A percentile compares a stretch with the other conserved stretches of the same genome.
Evolutionary conservation across 345 rosid genomes (phyloP).

Genomic region (Hibiscus tridactylites): DNA sequence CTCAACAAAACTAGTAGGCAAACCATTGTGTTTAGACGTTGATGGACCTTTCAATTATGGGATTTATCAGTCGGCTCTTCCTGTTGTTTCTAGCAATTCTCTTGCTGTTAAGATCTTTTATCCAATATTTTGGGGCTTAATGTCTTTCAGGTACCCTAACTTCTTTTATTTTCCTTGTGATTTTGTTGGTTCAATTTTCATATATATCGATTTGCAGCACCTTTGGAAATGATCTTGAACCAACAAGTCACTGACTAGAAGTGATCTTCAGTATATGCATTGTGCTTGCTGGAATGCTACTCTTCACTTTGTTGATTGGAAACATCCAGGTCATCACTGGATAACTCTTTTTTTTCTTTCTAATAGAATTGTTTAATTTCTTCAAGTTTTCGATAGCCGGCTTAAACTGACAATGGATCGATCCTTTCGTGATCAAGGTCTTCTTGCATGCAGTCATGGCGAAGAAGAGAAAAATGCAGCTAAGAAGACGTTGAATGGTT

Average conservation of each 20-base stretch:
- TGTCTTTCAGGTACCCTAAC: slow-evolving; percentile 42
- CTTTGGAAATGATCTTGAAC: slow-evolving; percentile 47
- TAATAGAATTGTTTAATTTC: neutral
- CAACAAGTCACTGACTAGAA: slow-evolving; percentile 49
- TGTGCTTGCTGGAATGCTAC: slow-evolving; percentile 10
- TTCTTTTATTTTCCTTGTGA: neutral
- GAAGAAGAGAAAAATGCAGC: slow-evolving; percentile 43
- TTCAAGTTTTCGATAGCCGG: neutral
- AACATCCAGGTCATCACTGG: slow-evolving; percentile 12
- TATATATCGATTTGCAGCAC: slow-evolving; percentile 25
- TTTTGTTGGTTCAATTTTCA: neutral
- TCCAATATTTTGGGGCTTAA: slow-evolving; percentile 64
- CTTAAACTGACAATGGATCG: neutral
- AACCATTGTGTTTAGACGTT: slow-evolving; percentile 38
- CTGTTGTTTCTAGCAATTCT: slow-evolving; percentile 46
- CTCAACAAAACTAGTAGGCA: slow-evolving; percentile 16
- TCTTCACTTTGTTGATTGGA: slow-evolving; percentile 43
- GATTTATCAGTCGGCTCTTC: slow-evolving; percentile 46
- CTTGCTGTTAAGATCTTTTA: slow-evolving; percentile 43
- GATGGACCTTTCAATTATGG: slow-evolving; percentile 43
- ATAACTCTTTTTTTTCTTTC: neutral
- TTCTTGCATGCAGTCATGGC: slow-evolving; percentile 51
- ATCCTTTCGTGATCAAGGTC: slow-evolving; percentile 23
- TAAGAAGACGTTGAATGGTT: slow-evolving; percentile 56
- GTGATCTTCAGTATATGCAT: slow-evolving; percentile 34